These are phyloP conservation scores for Acacia melanoxylon DNA, from an alignment of 306 rosid species.

Conservation along the genomic window DNA sequence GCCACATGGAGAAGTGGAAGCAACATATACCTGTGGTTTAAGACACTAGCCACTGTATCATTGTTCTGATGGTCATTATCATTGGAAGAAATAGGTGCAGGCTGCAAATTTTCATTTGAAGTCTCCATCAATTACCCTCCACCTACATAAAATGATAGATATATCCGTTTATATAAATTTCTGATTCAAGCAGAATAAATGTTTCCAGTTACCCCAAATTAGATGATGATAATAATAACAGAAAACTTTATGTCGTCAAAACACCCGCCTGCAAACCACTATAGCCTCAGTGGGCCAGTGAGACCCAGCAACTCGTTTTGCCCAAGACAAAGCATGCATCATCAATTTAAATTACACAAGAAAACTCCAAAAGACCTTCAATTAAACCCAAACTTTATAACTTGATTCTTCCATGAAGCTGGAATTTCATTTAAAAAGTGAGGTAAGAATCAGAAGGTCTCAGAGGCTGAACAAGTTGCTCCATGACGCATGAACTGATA, in stretches of 20 bases:
- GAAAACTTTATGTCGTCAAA: neutral
- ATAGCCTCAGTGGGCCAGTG: neutral
- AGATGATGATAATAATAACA: neutral
- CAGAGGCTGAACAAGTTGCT: neutral
- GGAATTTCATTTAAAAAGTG: neutral
- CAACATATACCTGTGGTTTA: constrained; percentile 35
- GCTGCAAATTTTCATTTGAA: constrained; percentile 42
- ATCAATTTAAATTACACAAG: neutral
- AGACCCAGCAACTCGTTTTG: neutral
- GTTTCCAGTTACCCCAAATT: neutral
- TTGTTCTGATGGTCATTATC: constrained; percentile 40
- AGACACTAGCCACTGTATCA: constrained; percentile 33
- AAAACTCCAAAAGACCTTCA: neutral
- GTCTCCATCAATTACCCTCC: constrained; percentile 46
- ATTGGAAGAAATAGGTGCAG: constrained; percentile 35
- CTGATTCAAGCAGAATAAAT: neutral
- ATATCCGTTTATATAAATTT: neutral
- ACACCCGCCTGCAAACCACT: neutral
- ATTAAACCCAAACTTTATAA: neutral
- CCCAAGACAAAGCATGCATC: neutral
- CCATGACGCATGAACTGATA: neutral
- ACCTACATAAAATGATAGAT: constrained; percentile 23
- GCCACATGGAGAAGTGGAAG: neutral
- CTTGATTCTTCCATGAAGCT: neutral
- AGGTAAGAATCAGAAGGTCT: neutral